Percentiles rank a stretch among this genome's conserved stretches.
phyloP scores from a whole-genome alignment of 441 rosid genomes.

The Euphorbia celastroides region DNA sequence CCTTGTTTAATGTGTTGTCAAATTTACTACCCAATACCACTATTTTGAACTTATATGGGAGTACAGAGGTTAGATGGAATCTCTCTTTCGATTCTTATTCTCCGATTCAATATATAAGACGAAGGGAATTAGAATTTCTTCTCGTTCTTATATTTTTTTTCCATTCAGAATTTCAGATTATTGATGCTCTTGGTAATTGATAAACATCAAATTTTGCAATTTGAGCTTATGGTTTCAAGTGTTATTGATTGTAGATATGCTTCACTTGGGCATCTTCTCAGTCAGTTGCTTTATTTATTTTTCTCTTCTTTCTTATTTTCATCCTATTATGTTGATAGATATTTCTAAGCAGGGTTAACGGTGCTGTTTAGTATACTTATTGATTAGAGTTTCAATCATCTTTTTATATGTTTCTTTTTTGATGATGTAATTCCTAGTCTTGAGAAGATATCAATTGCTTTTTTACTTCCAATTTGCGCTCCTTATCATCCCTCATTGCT shows the following conservation, averaged over 20 bases:
- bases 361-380: background rate
- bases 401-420: constrained; percentile 7
- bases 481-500: background rate
- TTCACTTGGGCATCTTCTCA: background rate
- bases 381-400: background rate
- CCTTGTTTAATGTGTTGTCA: constrained; percentile 69
- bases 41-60: constrained; percentile 84
- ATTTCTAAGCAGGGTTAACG: background rate
- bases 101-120: background rate
- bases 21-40: constrained; percentile 59
- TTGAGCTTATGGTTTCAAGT: background rate
- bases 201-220: background rate
- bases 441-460: background rate
- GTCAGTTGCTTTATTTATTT: background rate
- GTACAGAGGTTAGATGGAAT: constrained; percentile 72
- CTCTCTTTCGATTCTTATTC: background rate
- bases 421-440: background rate
- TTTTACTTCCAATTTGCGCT: background rate
- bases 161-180: background rate
- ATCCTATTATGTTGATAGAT: background rate
- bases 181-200: background rate
- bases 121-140: background rate
- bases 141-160: background rate
- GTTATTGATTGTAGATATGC: background rate
- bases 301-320: background rate